Evolutionary conservation across 306 rosid genomes (phyloP).

Genomic region (Sechiopsis laciniata): DNA sequence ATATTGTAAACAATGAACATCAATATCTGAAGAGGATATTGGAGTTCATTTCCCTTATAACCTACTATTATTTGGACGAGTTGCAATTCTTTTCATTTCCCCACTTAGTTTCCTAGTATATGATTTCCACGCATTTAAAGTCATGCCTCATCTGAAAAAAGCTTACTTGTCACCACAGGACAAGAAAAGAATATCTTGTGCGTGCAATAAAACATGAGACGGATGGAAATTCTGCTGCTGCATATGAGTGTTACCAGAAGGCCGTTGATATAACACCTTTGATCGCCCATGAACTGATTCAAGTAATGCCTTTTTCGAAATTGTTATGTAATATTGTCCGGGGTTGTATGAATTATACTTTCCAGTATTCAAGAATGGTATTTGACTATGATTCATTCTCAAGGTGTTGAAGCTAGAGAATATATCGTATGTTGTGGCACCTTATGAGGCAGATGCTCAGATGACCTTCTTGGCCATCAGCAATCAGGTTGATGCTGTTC

Average conservation of each 20-base stretch:
- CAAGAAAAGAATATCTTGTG: slow-evolving; percentile 69
- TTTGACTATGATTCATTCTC: slow-evolving; percentile 18
- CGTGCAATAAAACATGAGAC: slow-evolving; percentile 78
- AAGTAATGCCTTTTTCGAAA: slow-evolving; percentile 34
- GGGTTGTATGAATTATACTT: slow-evolving; percentile 11
- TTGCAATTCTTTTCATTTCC: background rate
- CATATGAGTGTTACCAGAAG: slow-evolving; percentile 91
- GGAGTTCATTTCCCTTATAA: too few relatives aligned
- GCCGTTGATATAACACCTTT: slow-evolving; percentile 88
- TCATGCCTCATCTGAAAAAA: background rate
- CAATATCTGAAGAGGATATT: background rate
- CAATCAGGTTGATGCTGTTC: slow-evolving; percentile 74
- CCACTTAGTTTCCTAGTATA: background rate
- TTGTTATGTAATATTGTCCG: background rate
- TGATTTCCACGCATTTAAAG: background rate
- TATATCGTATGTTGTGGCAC: slow-evolving; percentile 73
- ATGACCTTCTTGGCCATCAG: slow-evolving; percentile 82
- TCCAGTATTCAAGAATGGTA: background rate
- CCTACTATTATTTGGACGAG: too few relatives aligned
- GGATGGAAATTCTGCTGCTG: slow-evolving; percentile 73
- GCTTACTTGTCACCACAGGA: slow-evolving; percentile 38
- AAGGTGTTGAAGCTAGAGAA: slow-evolving; percentile 84
- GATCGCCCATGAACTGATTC: slow-evolving; percentile 65
- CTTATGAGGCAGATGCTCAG: slow-evolving; percentile 97
- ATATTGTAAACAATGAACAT: background rate